phyloP scores from a whole-genome alignment of 2,329 filamentous ascomycete genomes.

The Microsporum audouinii region DNA sequence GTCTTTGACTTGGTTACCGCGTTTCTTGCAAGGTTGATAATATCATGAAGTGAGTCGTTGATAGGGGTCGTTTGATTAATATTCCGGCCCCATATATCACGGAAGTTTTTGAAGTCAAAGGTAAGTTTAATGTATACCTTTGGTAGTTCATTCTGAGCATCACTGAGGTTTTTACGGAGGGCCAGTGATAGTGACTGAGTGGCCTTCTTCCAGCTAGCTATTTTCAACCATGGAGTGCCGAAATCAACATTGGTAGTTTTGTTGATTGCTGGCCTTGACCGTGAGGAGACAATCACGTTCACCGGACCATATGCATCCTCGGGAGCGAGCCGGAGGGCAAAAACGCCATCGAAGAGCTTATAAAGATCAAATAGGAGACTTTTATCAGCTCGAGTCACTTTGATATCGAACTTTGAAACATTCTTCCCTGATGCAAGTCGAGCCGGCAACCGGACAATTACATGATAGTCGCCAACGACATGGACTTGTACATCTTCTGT shows the following conservation, averaged over 20 bases:
- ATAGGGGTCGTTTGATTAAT: not conserved
- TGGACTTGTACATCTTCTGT: slow-evolving; percentile 37
- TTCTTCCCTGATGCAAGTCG: slow-evolving; percentile 30
- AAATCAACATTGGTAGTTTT: slow-evolving; percentile 33
- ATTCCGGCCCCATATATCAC: slow-evolving; percentile 16
- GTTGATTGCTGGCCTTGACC: slow-evolving; percentile 25
- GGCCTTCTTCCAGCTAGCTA: slow-evolving; percentile 36
- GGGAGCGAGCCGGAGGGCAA: slow-evolving; percentile 40
- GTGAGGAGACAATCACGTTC: slow-evolving; percentile 38
- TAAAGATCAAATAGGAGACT: slow-evolving; percentile 34
- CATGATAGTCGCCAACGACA: slow-evolving; percentile 43
- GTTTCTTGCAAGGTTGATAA: not conserved
- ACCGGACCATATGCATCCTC: slow-evolving; percentile 40
- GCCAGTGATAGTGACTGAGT: slow-evolving; percentile 28
- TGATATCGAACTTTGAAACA: slow-evolving; percentile 40
- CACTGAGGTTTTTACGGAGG: slow-evolving; percentile 27
- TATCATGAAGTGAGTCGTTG: not conserved
- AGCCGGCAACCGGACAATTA: slow-evolving; percentile 41
- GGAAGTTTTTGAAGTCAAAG: slow-evolving; percentile 28
- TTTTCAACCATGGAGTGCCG: slow-evolving; percentile 38
- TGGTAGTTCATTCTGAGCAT: slow-evolving; percentile 29
- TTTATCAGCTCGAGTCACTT: slow-evolving; percentile 35
- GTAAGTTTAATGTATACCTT: slow-evolving; percentile 29
- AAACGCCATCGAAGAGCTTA: slow-evolving; percentile 43
- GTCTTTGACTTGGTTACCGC: not conserved